Base-by-base conservation (phyloP, 495 filamentous ascomycete genomes). In the Penicillium nucicola region DNA sequence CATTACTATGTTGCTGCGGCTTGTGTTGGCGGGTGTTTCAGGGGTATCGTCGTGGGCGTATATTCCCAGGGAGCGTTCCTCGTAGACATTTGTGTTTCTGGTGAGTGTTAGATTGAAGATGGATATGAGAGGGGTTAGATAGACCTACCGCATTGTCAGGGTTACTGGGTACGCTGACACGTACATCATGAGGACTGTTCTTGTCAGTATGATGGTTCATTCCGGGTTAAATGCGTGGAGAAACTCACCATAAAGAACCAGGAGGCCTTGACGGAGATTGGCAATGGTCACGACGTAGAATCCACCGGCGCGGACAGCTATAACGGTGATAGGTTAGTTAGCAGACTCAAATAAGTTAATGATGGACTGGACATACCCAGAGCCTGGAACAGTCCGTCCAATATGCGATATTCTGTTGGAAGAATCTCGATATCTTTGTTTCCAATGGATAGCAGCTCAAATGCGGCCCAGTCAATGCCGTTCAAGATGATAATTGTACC, bases 111-210 rank as follows among this genome's bases (percentile, higher is more conserved):
- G 49, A 34, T 41, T 13, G 5, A 1, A 0, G 4, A 12, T 38
- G 14, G 17, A 15, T 19, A 9, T 37, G 4, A 20, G 35, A 0
- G 8, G 33, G 10, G 30, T 23, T 18, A 13, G 13, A 22, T 13
- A 11, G 32, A 57, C 64, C 28, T 61, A 68, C 67, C 67, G 79
- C 51, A 86, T 84, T 6, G 80, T 81, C 25, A 86, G 55, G 11
- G 73, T 52, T 20, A 76, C 80, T 6, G 83, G 83, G 54, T 78
- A 84, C 37, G 78, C 81, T 20, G 74, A 79, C 32, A 86, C 82
- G 66, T 92, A 95, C 88, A 95, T 95, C 89, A 93, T 95, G 19
- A 92, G 79, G n/a, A 90, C 82, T 70, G 22, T 15, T 33, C n/a
- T 19, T 7, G 38, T 63, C 56, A 64, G 54, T 22, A 18, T 39